A percentile compares a stretch with the other conserved stretches of the same genome.
phyloP scores from a whole-genome alignment of 306 rosid species.

The Cyclanthera cordifolia region DNA sequence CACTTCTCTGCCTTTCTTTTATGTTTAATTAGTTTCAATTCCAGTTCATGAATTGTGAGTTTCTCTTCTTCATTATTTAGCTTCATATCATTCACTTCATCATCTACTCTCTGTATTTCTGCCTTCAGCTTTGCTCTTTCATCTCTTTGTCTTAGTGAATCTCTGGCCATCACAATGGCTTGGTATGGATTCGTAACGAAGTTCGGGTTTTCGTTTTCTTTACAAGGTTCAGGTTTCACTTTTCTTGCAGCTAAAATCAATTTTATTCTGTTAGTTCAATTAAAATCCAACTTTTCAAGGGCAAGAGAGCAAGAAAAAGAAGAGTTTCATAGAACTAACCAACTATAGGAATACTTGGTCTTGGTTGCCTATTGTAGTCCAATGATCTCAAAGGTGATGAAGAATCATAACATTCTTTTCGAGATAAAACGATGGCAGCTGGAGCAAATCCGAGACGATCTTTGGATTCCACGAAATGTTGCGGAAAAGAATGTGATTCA shows the following conservation, averaged over 20 bases:
- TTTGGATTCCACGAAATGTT: conserved; percentile 62
- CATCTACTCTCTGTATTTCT: conserved; percentile 56
- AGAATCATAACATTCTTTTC: conserved; percentile 50
- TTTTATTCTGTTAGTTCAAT: too few species aligned
- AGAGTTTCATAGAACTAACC: conserved; percentile 31
- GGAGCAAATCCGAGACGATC: conserved; percentile 79
- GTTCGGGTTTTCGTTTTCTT: conserved; percentile 74
- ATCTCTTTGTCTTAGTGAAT: conserved; percentile 79
- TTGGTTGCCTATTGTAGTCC: conserved; percentile 53
- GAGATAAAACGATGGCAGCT: conserved; percentile 63
- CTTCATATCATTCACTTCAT: conserved; percentile 59
- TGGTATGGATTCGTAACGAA: conserved; percentile 52
- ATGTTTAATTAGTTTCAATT: conserved; percentile 52
- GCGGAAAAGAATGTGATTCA: conserved; percentile 83
- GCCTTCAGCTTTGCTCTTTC: conserved; percentile 53
- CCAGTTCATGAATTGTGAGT: conserved; percentile 61
- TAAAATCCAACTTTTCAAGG: neutral
- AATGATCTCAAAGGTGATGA: conserved; percentile 51
- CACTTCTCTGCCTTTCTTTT: conserved; percentile 73
- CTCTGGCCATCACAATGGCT: conserved; percentile 80
- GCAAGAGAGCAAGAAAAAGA: neutral
- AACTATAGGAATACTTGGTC: conserved; percentile 50
- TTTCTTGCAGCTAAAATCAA: conserved; percentile 41
- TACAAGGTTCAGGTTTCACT: conserved; percentile 26
- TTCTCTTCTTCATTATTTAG: conserved; percentile 75